A percentile compares a stretch with the other conserved stretches of the same genome.
These are phyloP conservation scores for Raffaelea ambrosiae DNA, from an alignment of 2,329 filamentous ascomycete genomes.

Conservation along the genomic window DNA sequence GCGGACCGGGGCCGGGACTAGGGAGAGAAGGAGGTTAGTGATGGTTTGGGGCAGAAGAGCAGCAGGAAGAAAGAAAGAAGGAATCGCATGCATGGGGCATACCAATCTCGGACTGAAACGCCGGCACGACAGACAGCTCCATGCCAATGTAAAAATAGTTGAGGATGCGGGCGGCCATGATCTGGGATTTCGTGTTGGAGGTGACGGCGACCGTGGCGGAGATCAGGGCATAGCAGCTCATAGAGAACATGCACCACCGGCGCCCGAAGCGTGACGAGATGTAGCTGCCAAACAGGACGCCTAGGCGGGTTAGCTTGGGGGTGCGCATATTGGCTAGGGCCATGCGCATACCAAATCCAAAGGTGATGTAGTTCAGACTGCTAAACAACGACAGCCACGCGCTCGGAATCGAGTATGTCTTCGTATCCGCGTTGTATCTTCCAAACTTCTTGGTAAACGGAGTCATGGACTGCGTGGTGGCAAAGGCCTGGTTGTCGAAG, in stretches of 20 bases:
- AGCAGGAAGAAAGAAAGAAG: too few species aligned
- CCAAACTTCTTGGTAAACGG: constrained; percentile 26
- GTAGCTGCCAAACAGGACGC: constrained; percentile 19
- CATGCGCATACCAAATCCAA: constrained; percentile 15
- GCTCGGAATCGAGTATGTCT: constrained; percentile 18
- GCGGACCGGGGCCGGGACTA: constrained; percentile 18
- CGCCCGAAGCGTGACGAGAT: constrained; percentile 23
- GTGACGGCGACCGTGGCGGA: constrained; percentile 24
- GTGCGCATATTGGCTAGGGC: neutral
- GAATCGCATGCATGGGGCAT: too few species aligned
- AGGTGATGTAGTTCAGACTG: constrained; percentile 24
- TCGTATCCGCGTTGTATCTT: constrained; percentile 15
- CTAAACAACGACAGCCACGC: constrained; percentile 27
- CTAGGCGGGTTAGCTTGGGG: constrained; percentile 7
- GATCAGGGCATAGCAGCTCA: constrained; percentile 26
- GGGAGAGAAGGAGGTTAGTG: too few species aligned
- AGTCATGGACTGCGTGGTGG: constrained; percentile 28
- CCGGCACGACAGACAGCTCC: constrained; percentile 28
- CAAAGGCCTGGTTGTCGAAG: constrained; percentile 28
- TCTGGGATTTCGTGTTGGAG: constrained; percentile 19
- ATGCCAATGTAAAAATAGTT: constrained; percentile 30
- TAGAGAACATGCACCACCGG: constrained; percentile 24
- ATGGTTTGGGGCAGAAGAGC: too few species aligned
- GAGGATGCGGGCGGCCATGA: constrained; percentile 24
- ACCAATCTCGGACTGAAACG: constrained; percentile 24